phyloP scores from a whole-genome alignment of 2,329 filamentous ascomycete genomes.

The Ascochyta lentis region DNA sequence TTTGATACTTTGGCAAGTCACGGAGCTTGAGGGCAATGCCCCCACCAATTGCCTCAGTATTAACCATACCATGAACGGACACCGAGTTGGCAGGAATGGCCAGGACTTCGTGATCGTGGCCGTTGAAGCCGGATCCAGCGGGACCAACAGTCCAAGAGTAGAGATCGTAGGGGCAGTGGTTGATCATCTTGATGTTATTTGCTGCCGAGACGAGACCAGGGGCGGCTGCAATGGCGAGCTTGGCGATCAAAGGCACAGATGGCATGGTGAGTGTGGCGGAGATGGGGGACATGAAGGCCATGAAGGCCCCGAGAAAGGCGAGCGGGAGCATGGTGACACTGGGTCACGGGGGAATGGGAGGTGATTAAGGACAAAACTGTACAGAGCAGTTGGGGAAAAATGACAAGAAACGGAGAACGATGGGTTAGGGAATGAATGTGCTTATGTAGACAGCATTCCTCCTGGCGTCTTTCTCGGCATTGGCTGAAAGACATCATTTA shows the following conservation, averaged over 20 bases:
- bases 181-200: conserved; percentile 29
- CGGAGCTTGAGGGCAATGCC: conserved; percentile 33
- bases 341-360: background rate
- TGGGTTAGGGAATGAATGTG: background rate
- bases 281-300: background rate
- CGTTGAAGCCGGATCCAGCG: background rate
- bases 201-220: conserved; percentile 7
- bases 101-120: conserved; percentile 14
- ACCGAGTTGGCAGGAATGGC: conserved; percentile 15
- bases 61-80: conserved; percentile 20
- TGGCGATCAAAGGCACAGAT: background rate
- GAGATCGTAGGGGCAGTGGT: conserved; percentile 31
- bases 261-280: conserved; percentile 3
- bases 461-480: background rate
- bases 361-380: background rate
- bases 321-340: background rate
- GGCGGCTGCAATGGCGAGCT: background rate
- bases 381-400: background rate
- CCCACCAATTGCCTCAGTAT: conserved; percentile 10
- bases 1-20: conserved; percentile 25
- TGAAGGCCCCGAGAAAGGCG: background rate
- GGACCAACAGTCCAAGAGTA: conserved; percentile 32
- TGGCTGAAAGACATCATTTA: background rate
- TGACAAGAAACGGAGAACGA: background rate
- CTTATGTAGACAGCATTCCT: background rate